Percentiles rank a stretch among this genome's conserved stretches.
Evolutionary conservation across 1,284 basidiomycete species (phyloP).

Genomic region (Prillingera fragicola): DNA sequence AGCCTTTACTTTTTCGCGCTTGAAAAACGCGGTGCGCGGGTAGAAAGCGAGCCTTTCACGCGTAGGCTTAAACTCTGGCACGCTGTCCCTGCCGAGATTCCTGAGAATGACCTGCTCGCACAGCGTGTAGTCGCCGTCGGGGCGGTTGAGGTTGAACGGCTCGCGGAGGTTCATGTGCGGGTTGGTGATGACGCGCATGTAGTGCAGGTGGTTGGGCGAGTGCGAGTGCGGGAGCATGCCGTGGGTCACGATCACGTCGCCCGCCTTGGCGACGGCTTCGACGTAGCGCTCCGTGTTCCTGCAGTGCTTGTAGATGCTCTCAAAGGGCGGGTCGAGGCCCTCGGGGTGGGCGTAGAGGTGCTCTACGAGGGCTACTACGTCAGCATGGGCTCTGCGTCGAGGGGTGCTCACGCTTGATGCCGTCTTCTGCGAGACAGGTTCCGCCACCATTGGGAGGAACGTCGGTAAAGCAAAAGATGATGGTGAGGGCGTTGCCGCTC

Average conservation of each 20-base stretch:
- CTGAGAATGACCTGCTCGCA: conserved; percentile 36
- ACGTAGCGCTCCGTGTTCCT: conserved; percentile 7
- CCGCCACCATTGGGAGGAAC: conserved; percentile 24
- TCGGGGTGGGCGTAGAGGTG: conserved; percentile 27
- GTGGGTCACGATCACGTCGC: conserved; percentile 32
- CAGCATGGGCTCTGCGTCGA: background rate
- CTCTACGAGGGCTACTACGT: conserved; percentile 17
- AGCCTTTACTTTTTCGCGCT: conserved; percentile 17
- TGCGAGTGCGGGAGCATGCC: conserved; percentile 28
- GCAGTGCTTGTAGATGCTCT: conserved; percentile 16
- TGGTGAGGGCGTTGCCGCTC: conserved; percentile 28
- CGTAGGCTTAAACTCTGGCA: conserved; percentile 30
- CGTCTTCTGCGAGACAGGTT: conserved; percentile 26
- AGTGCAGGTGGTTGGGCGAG: conserved; percentile 29
- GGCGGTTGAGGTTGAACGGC: conserved; percentile 30
- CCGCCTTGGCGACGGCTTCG: conserved; percentile 23
- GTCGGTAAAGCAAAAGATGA: conserved; percentile 34
- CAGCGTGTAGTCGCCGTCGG: conserved; percentile 30
- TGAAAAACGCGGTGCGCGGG: conserved; percentile 29
- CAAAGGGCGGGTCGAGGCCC: conserved; percentile 29
- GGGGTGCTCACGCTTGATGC: conserved; percentile 18
- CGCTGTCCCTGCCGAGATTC: conserved; percentile 19
- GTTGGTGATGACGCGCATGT: conserved; percentile 33
- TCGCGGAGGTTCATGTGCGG: conserved; percentile 30
- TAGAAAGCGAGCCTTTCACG: conserved; percentile 20